Percentiles rank a stretch among this genome's conserved stretches.
Conservation (phyloP, 1,284 basidiomycete genomes). For the Takashimella koratensis region DNA sequence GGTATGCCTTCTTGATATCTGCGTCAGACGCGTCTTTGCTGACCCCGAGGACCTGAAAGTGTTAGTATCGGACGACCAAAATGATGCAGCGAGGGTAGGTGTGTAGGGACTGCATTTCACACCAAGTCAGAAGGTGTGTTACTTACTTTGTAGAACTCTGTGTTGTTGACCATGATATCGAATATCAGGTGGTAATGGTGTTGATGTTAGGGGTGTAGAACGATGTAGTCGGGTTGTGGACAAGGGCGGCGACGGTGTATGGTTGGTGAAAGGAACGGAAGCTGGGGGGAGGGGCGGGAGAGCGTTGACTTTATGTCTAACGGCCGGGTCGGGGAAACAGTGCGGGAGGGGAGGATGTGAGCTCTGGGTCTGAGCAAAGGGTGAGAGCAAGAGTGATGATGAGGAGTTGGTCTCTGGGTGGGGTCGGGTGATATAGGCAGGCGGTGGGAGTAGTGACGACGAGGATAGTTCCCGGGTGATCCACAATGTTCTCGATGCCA, state of each 20-base stretch:
- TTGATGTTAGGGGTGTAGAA: no score
- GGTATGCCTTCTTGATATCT: constrained; percentile 65
- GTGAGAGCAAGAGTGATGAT: not conserved
- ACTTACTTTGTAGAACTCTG: constrained; percentile 44
- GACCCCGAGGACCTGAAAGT: constrained; percentile 58
- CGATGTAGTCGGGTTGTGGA: no score
- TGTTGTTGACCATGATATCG: constrained; percentile 44
- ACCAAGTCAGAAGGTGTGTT: not conserved
- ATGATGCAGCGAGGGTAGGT: not conserved
- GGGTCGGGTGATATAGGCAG: no score
- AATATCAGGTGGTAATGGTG: no score
- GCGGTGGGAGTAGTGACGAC: no score
- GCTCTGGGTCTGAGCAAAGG: no score
- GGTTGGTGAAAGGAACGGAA: not conserved
- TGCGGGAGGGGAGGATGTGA: no score
- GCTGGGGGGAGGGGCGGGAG: not conserved
- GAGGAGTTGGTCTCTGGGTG: no score
- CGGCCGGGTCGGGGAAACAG: no score
- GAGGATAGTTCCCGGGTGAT: no score
- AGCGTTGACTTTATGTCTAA: no score
- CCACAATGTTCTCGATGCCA: not conserved
- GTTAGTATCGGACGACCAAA: constrained; percentile 4
- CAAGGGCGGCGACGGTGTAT: no score
- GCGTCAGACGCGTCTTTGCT: constrained; percentile 69
- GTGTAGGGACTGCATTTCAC: not conserved